Evolutionary conservation across 1,139 yeast species (phyloP).

Genomic region (Casaregolazyma suthepensis): DNA sequence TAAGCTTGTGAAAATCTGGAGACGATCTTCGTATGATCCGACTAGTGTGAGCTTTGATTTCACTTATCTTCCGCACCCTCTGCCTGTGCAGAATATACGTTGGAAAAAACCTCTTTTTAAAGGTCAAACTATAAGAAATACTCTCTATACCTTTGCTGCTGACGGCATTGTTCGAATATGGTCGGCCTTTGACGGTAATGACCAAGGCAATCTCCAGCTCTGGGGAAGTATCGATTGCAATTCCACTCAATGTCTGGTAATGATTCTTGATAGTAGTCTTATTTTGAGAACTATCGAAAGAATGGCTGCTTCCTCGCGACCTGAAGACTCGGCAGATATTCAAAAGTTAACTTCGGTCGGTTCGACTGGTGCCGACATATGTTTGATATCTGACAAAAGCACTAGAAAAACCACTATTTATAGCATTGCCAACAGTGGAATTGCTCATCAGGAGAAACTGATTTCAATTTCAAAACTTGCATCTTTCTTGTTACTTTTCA

Average conservation of each 20-base stretch:
- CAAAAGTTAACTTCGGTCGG: neutral
- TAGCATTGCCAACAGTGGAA: conserved; percentile 13
- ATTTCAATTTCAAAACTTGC: conserved; percentile 1
- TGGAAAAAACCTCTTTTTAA: conserved; percentile 26
- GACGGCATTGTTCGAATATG: conserved; percentile 59
- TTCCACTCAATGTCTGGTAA: conserved; percentile 20
- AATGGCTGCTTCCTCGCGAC: conserved; percentile 12
- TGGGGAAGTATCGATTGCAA: conserved; percentile 49
- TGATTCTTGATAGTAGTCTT: conserved; percentile 54
- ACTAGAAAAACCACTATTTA: conserved; percentile 7
- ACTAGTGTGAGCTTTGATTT: conserved; percentile 67
- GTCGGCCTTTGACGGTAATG: conserved; percentile 54
- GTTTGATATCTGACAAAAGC: neutral
- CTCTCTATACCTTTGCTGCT: conserved; percentile 55
- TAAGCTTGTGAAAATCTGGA: conserved; percentile 70
- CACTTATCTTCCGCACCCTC: conserved; percentile 59
- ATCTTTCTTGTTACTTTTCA: neutral
- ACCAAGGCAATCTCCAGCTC: conserved; percentile 44
- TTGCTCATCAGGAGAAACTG: conserved; percentile 9
- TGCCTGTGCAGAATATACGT: conserved; percentile 43
- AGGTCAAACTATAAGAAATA: conserved; percentile 31
- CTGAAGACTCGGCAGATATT: neutral
- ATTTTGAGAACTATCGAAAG: conserved; percentile 38
- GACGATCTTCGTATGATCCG: conserved; percentile 62
- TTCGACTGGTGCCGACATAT: conserved; percentile 1